Evolutionary conservation across 345 rosid species (phyloP).

Genomic region (Syzygium oleosum): DNA sequence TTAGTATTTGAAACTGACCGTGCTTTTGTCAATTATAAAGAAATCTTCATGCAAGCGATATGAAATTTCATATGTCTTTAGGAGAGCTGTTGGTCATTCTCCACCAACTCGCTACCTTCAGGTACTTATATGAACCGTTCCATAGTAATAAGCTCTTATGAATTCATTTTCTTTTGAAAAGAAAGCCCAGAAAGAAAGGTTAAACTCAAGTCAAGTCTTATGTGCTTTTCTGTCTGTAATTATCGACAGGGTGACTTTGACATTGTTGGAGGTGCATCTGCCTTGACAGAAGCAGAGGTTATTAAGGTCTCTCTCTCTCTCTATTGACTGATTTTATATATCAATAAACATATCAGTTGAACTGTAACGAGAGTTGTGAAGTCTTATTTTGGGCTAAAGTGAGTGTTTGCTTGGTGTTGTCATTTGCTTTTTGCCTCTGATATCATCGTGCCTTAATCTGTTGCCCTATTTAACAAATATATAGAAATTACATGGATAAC

Average conservation of each 20-base stretch:
- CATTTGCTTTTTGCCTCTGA: not conserved
- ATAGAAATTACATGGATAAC: not conserved
- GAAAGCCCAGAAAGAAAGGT: not conserved
- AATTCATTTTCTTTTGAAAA: not conserved
- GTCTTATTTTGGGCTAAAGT: not conserved
- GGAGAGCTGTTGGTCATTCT: slow-evolving; percentile 92
- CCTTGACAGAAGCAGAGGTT: slow-evolving; percentile 87
- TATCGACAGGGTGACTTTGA: slow-evolving; percentile 81
- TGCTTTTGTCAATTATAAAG: slow-evolving; percentile 27
- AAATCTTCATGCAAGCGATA: slow-evolving; percentile 81
- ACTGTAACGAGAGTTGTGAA: not conserved
- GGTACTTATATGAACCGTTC: slow-evolving; percentile 14
- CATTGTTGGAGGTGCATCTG: slow-evolving; percentile 81
- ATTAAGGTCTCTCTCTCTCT: slow-evolving; percentile 39
- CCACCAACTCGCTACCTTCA: slow-evolving; percentile 90
- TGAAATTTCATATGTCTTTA: slow-evolving; percentile 73
- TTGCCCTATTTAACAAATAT: not conserved
- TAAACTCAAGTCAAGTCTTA: not conserved
- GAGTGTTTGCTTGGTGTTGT: not conserved
- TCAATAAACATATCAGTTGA: not conserved
- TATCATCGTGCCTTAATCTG: not conserved
- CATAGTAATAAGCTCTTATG: not conserved
- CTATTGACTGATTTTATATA: not conserved
- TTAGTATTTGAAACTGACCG: not conserved
- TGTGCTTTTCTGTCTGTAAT: slow-evolving; percentile 1